A percentile compares a stretch with the other conserved stretches of the same genome.
phyloP scores from a whole-genome alignment of 225 moss, liverwort and hornwort genomes.

The Asterella californica region DNA sequence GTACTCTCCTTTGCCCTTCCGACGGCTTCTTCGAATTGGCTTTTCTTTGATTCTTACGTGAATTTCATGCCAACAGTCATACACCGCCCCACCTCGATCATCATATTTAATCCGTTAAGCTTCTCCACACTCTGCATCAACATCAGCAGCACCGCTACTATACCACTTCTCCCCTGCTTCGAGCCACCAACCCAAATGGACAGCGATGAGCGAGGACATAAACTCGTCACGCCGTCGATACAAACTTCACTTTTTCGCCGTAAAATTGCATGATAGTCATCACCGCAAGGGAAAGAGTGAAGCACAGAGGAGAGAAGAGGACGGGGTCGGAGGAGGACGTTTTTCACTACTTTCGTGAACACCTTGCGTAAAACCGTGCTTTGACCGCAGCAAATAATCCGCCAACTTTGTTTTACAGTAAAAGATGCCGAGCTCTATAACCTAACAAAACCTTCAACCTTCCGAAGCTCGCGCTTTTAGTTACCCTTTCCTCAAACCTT shows the following conservation, averaged over 20 bases:
- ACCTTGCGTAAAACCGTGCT: no score
- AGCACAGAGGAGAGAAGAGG: background rate
- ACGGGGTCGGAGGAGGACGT: background rate
- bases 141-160: background rate
- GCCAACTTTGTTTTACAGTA: background rate
- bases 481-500: no score
- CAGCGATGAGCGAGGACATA: background rate
- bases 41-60: background rate
- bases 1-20: background rate
- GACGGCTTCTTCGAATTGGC: background rate
- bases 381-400: background rate
- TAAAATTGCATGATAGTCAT: background rate
- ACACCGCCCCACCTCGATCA: background rate
- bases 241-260: background rate
- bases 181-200: background rate
- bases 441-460: background rate
- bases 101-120: background rate
- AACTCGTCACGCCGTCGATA: background rate
- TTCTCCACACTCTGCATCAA: background rate
- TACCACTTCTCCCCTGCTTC: background rate
- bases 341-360: background rate
- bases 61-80: background rate
- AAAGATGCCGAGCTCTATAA: background rate
- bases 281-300: background rate
- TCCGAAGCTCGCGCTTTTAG: no score